phyloP scores from a whole-genome alignment of 805 yeast genomes.

The Candida sakaeoensis region DNA sequence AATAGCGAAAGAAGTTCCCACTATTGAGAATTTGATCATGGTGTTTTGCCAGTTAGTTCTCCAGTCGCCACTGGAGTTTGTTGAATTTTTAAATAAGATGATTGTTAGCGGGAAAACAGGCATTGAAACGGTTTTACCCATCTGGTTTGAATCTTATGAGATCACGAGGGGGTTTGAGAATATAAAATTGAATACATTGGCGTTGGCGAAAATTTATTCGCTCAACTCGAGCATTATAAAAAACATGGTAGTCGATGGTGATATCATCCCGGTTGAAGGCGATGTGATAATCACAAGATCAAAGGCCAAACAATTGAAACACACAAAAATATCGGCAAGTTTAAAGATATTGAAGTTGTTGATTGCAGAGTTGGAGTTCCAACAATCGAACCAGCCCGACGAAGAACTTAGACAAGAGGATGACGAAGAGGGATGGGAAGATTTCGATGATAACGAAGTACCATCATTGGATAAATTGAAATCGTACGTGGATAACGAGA shows the following conservation, averaged over 20 bases:
- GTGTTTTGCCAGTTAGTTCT: constrained; percentile 73
- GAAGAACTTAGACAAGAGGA: constrained; percentile 29
- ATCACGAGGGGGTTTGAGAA: constrained; percentile 74
- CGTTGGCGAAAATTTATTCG: constrained; percentile 63
- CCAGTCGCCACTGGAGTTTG: constrained; percentile 57
- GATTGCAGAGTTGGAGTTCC: constrained; percentile 64
- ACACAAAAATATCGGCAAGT: constrained; percentile 63
- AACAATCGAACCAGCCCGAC: constrained; percentile 44
- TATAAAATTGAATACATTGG: constrained; percentile 64
- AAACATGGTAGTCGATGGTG: constrained; percentile 67
- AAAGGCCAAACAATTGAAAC: constrained; percentile 67
- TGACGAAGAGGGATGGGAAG: constrained; percentile 71
- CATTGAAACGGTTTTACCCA: constrained; percentile 56
- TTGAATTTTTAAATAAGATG: constrained; percentile 51
- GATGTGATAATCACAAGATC: constrained; percentile 82
- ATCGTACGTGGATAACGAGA: constrained; percentile 49
- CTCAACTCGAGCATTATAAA: constrained; percentile 54
- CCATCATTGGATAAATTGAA: constrained; percentile 62
- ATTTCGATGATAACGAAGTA: constrained; percentile 61
- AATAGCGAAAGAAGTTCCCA: constrained; percentile 62
- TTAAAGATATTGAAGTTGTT: constrained; percentile 71
- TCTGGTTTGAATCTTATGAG: constrained; percentile 84
- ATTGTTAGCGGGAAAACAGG: constrained; percentile 29
- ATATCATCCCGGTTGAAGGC: constrained; percentile 55
- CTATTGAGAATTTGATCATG: constrained; percentile 71